Base-by-base conservation (phyloP, 768 basidiomycete species). In the Fistulinella prunicolor region DNA sequence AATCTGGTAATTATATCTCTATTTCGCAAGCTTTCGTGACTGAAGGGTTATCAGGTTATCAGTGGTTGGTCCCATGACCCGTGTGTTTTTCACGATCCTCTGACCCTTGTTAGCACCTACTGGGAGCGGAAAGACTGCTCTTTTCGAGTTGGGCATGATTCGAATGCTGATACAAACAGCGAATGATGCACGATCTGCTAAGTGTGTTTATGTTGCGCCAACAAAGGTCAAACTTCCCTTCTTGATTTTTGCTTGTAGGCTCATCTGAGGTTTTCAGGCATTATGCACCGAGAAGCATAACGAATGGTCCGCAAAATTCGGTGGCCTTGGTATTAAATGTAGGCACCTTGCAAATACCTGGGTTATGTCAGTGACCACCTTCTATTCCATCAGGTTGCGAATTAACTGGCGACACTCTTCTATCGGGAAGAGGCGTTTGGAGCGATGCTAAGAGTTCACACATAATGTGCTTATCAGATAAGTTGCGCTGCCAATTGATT, bases 51-150 rank as follows among this genome's bases (percentile, higher is more conserved):
- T 5, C 41, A 91, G 89, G 82, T 89, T 45, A 76, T 89, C 38
- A 87, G 85, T 58, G 86, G 83, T 88, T 65, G 24, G 59, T 56
- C 38, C 42, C 17, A 14, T 34, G 17, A 42, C 34, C 54, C 48
- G 44, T 29, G 38, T 36, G 19, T 35, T 52, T 19, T 36, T 26
- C 16, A 30, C 7, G 16, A 23, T 52, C 14, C 20, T 32, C 60
- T 41, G 42, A 39, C 50, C 37, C 37, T 21, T 41, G 42, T 10
- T 61, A 92, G 94, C 95, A 3, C 96, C 96, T 0, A 98, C 96
- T 13, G 93, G 94, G 23, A 90, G 91, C 42, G 96, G 96, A 23
- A 98, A 98, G 68, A 99, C 96, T 0, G 91, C 88, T 9, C 69
- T 98, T 23, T 99, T 98, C 57, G 96, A 99, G 62, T 71, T 99